These are phyloP conservation scores for Vickermania spadyakhi DNA, from an alignment of 208 protist genomes.

Conservation along the genomic window DNA sequence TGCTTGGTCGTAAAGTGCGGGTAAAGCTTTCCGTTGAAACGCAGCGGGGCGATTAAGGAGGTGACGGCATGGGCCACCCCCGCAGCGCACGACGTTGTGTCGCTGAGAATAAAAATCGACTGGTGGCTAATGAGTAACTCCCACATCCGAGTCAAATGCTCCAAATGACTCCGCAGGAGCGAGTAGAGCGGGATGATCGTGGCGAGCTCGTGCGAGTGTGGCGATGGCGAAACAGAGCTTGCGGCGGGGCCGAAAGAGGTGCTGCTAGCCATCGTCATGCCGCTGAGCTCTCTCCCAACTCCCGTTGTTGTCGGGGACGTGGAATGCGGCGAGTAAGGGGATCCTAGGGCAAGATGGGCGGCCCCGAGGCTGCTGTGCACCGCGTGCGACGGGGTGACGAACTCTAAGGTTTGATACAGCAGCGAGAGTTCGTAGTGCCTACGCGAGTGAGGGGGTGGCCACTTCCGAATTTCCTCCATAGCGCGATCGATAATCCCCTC, in stretches of 20 bases:
- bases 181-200: constrained; percentile 50
- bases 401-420: constrained; percentile 55
- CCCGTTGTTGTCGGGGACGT: background rate
- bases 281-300: constrained; percentile 11
- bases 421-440: constrained; percentile 62
- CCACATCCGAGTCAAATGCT: constrained; percentile 73
- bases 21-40: constrained; percentile 51
- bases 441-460: constrained; percentile 73
- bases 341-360: background rate
- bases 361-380: constrained; percentile 9
- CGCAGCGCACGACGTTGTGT: constrained; percentile 66
- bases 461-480: constrained; percentile 48
- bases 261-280: constrained; percentile 9
- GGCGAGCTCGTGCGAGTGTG: constrained; percentile 1
- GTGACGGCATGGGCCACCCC: constrained; percentile 53
- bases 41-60: constrained; percentile 61
- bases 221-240: background rate
- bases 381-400: constrained; percentile 53
- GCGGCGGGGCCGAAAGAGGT: constrained; percentile 14
- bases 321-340: background rate
- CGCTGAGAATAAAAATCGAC: constrained; percentile 68
- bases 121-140: constrained; percentile 77
- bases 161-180: constrained; percentile 54
- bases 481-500: constrained; percentile 52
- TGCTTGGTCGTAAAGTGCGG: constrained; percentile 85